Evolutionary conservation across 2,329 filamentous ascomycete species (phyloP).

Genomic region (Aspergillus intermedius): DNA sequence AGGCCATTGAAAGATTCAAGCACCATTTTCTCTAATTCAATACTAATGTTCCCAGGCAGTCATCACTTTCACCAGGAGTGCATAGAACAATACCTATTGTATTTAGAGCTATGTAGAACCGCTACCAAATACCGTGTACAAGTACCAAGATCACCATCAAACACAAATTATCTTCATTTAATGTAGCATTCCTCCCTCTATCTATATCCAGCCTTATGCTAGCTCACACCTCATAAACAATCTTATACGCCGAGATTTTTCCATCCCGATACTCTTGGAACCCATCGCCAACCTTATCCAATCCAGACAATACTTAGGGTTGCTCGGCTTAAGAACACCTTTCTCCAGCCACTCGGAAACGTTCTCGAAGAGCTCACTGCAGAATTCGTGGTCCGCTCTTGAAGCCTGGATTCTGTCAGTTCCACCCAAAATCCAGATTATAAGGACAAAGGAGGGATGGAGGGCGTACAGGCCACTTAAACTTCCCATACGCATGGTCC

Average conservation of each 20-base stretch:
- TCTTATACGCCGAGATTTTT: constrained; percentile 36
- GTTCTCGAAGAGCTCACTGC: constrained; percentile 33
- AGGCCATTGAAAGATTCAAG: too few species aligned
- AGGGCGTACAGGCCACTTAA: constrained; percentile 32
- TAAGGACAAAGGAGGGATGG: constrained; percentile 3
- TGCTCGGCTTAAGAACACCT: constrained; percentile 33
- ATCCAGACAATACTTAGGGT: constrained; percentile 23
- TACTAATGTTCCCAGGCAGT: too few species aligned
- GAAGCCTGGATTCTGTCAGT: neutral
- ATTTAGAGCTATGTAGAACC: too few species aligned
- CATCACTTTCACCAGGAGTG: too few species aligned
- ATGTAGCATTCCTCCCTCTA: too few species aligned
- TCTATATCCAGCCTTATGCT: neutral
- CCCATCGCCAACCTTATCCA: constrained; percentile 27
- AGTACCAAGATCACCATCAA: too few species aligned
- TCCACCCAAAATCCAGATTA: too few species aligned
- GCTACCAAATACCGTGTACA: too few species aligned
- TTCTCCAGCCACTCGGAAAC: constrained; percentile 29
- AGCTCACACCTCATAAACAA: constrained; percentile 31
- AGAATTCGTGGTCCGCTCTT: constrained; percentile 32
- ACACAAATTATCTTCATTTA: too few species aligned
- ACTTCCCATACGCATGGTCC: constrained; percentile 31
- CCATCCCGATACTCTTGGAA: constrained; percentile 37
- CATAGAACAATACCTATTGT: too few species aligned
- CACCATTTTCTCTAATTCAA: too few species aligned